Base-by-base conservation (phyloP, 768 basidiomycete genomes). In the Melanogaster broomeanus region DNA sequence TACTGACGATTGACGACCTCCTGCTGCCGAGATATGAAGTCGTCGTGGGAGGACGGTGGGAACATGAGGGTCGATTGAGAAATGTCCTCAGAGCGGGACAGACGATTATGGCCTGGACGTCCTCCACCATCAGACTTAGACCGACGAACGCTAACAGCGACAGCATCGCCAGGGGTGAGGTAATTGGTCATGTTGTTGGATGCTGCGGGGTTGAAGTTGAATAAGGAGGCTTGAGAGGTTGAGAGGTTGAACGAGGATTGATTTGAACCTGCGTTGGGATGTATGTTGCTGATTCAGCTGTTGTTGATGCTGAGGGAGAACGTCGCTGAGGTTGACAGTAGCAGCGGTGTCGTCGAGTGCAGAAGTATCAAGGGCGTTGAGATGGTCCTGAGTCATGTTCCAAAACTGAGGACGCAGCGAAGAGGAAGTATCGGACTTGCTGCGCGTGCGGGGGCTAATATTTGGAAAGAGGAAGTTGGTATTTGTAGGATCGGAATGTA, bases 51-150 rank as follows among this genome's bases (percentile, higher is more conserved):
- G 11, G 65, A 68, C 13, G 74, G 67, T 21, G 71, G 71, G 28
- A 62, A 71, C 28, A 67, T 0, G 0, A 62, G 2, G 6, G 62
- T 67, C 13, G 67, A 56, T 51, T 66, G 68, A 24, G 65, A 67
- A 35, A 85, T 72, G 60, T 88, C 88, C 65, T 89, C 87, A 35
- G 81, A 83, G 55, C 84, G 82, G 28, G 78, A 79, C 18, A 75
- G 74, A 15, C 86, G 74, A 58, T 75, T 72, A 45, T 80, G 78
- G 8, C 66, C 65, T n/a, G 72, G 69, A 18, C 74, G 70, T 49
- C 67, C 63, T 30, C 68, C 69, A 2, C 57, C 44, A 49, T 83
- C 81, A 10, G 81, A 81, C 56, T 76, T 78, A 44, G 72, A 69
- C 18, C 84, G 76, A 45, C 82, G 77, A n/a, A 85, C 56, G 44